Evolutionary conservation across 2,329 filamentous ascomycete species (phyloP).

Genomic region (Monosporascus sp.): DNA sequence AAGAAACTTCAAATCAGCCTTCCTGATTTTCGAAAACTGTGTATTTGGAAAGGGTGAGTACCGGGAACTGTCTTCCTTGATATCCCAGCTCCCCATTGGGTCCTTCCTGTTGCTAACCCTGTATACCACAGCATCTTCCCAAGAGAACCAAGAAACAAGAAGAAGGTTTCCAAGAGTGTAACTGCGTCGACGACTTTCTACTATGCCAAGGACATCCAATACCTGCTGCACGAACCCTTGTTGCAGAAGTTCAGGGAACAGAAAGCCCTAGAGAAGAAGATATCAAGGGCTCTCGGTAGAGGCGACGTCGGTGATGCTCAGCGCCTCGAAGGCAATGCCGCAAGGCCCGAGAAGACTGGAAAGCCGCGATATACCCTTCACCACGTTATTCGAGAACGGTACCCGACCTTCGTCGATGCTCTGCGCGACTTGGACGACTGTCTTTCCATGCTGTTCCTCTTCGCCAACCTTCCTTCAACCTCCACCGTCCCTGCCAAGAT

Average conservation of each 20-base stretch:
- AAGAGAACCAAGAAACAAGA: conserved; percentile 91
- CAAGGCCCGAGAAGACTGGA: conserved; percentile 82
- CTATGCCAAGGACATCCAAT: conserved; percentile 93
- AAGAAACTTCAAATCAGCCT: conserved; percentile 97
- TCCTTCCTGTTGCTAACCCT: background rate
- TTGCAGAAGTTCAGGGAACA: conserved; percentile 94
- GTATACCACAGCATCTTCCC: conserved; percentile 67
- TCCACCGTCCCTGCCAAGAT: conserved; percentile 88
- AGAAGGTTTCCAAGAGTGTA: conserved; percentile 89
- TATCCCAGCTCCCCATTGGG: background rate
- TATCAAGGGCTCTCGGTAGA: conserved; percentile 82
- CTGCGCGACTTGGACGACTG: conserved; percentile 94
- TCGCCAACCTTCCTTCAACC: conserved; percentile 91
- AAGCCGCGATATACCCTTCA: conserved; percentile 88
- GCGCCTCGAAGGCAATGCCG: conserved; percentile 80
- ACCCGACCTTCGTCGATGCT: conserved; percentile 93
- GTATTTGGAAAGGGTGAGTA: conserved; percentile 85
- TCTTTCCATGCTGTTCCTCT: conserved; percentile 93
- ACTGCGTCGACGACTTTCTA: conserved; percentile 90
- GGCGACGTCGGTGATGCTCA: conserved; percentile 87
- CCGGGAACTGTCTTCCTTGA: background rate
- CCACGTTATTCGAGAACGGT: conserved; percentile 96
- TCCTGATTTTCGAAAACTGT: conserved; percentile 94
- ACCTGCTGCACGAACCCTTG: conserved; percentile 92
- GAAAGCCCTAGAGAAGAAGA: conserved; percentile 96